phyloP scores from a whole-genome alignment of 495 filamentous ascomycete genomes.

The Peziza echinospora region DNA sequence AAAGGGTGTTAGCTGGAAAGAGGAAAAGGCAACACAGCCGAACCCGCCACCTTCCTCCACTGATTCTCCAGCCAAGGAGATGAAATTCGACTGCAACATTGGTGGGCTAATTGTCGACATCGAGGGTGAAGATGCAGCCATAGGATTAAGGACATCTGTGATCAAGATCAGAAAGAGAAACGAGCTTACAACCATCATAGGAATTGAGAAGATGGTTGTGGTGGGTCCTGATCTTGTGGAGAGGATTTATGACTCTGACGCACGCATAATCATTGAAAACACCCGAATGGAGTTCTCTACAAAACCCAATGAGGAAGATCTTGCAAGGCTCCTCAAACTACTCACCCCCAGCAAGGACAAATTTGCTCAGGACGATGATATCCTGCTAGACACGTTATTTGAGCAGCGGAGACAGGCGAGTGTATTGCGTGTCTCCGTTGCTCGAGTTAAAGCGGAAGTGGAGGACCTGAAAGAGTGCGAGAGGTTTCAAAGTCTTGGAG shows the following conservation, averaged over 20 bases:
- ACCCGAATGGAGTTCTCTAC: slow-evolving; percentile 53
- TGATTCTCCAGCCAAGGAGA: slow-evolving; percentile 15
- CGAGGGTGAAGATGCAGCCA: slow-evolving; percentile 48
- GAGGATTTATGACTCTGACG: slow-evolving; percentile 22
- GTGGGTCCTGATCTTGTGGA: slow-evolving; percentile 38
- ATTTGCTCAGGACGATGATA: slow-evolving; percentile 81
- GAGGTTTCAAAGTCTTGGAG: slow-evolving; percentile 42
- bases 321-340: slow-evolving; percentile 61
- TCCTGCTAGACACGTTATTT: slow-evolving; percentile 77
- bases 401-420: slow-evolving; percentile 76
- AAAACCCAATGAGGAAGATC: slow-evolving; percentile 53
- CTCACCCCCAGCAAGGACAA: slow-evolving; percentile 82
- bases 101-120: slow-evolving; percentile 55
- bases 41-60: slow-evolving; percentile 17
- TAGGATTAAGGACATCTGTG: slow-evolving; percentile 54
- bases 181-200: slow-evolving; percentile 41
- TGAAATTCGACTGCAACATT: slow-evolving; percentile 55
- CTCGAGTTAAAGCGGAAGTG: slow-evolving; percentile 35
- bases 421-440: slow-evolving; percentile 50
- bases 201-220: slow-evolving; percentile 53
- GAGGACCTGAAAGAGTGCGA: slow-evolving; percentile 36
- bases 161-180: slow-evolving; percentile 42
- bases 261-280: slow-evolving; percentile 29
- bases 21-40: slow-evolving; percentile 20
- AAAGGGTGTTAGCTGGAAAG: slow-evolving; percentile 34